Base-by-base conservation (phyloP, 2,329 filamentous ascomycete genomes). In the Thyridium curvatum region DNA sequence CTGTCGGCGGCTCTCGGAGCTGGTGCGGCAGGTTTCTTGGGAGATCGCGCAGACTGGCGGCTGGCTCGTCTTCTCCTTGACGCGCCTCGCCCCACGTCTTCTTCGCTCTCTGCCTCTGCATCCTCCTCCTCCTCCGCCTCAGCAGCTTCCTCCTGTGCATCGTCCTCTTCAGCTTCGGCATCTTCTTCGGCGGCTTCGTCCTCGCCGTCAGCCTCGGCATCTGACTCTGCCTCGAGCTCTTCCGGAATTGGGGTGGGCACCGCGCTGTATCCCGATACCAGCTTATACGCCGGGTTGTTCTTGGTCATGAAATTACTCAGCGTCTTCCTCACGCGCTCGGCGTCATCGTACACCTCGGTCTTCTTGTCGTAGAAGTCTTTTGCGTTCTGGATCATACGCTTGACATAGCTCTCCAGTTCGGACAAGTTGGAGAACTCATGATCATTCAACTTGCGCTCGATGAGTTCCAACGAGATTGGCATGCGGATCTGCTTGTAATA, bases 241-340 rank as follows among this genome's bases (percentile, higher is more conserved):
- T 70, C 68, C 1, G 83, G 83, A 13, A 90, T 69, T 0, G 87
- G 85, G 2, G 86, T 88, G 6, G 87, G 76, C 34, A 84, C 71
- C 5, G 85, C 83, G 43, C 77, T 72, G 53, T 94, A 93, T 34
- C 66, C 67, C 17, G 74, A 70, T 13, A 71, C 68, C 46, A 77
- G 65, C 45, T 79, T 77, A 59, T 94, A 94, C 13, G 86, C 86
- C 12, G 89, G 88, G 52, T 95, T 94, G 50, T 83, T 75, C 58
- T 85, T 85, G 40, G 82, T 83, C 88, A 94, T 94, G 59, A 81
- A 88, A 53, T 90, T 91, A 58, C 85, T 90, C 31, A 91, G 72
- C 3, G 87, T 82, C 63, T 94, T 95, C 34, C 89, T 77, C 34
- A 95, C 77, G 35, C 87, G 79, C 61, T 95, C 89, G 8, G 89